Percentiles rank a stretch among this genome's conserved stretches.
Evolutionary conservation across 2,329 filamentous ascomycete species (phyloP).

Genomic region (Fusarium avenaceum): DNA sequence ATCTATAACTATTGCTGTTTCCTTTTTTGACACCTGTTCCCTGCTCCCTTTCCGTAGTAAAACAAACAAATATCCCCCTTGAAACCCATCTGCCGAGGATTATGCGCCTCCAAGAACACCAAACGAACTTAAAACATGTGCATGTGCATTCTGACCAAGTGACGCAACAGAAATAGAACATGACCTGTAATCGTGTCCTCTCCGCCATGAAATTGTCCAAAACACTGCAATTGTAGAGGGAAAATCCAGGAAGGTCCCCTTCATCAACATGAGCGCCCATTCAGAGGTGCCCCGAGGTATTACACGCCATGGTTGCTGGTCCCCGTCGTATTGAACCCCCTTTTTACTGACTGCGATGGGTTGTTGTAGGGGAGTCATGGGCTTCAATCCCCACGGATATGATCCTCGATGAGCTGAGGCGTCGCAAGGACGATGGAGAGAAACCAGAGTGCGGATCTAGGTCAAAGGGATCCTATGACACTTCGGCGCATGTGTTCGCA

Average conservation of each 20-base stretch:
- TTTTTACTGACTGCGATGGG: constrained; percentile 39
- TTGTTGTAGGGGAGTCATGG: constrained; percentile 54
- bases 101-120: constrained; percentile 40
- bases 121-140: constrained; percentile 44
- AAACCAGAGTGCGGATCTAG: constrained; percentile 67
- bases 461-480: constrained; percentile 72
- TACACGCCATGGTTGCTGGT: neutral
- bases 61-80: constrained; percentile 24
- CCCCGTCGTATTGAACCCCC: constrained; percentile 7
- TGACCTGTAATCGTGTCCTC: constrained; percentile 45
- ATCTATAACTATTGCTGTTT: neutral
- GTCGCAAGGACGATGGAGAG: constrained; percentile 59
- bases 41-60: constrained; percentile 10
- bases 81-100: constrained; percentile 47
- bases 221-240: constrained; percentile 38
- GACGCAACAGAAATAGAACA: constrained; percentile 45
- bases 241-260: constrained; percentile 30
- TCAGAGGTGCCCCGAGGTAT: constrained; percentile 42
- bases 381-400: constrained; percentile 65
- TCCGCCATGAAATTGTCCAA: constrained; percentile 44
- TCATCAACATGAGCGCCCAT: constrained; percentile 39
- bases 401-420: constrained; percentile 66
- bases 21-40: constrained; percentile 10
- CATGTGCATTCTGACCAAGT: constrained; percentile 33
- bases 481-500: constrained; percentile 75